A percentile compares a stretch with the other conserved stretches of the same genome.
phyloP scores from a whole-genome alignment of 805 yeast genomes.

The Kuraishia cidri region DNA sequence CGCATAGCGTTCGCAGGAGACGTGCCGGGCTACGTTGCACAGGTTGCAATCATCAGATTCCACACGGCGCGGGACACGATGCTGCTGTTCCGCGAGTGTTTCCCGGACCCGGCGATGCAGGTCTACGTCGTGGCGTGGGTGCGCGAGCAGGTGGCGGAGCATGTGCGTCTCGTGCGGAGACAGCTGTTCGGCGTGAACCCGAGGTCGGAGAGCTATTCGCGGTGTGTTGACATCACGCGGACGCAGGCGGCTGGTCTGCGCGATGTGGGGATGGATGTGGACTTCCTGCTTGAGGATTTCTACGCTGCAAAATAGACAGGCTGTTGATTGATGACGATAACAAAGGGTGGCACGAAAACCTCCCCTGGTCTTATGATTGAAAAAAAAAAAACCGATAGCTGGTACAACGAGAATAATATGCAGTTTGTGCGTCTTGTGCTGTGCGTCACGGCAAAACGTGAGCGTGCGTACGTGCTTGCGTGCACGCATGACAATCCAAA shows the following conservation, averaged over 20 bases:
- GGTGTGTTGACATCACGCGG: constrained; percentile 43
- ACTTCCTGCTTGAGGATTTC: constrained; percentile 46
- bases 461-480: no score
- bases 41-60: constrained; percentile 54
- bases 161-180: constrained; percentile 51
- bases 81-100: constrained; percentile 41
- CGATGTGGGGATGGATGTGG: constrained; percentile 64
- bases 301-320: no score
- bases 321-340: no score
- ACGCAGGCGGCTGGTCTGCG: constrained; percentile 58
- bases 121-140: constrained; percentile 68
- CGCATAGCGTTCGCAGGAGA: constrained; percentile 50
- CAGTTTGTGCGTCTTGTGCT: no score
- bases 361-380: no score
- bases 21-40: constrained; percentile 42
- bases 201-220: constrained; percentile 39
- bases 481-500: no score
- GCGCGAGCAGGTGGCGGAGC: constrained; percentile 49
- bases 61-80: constrained; percentile 53
- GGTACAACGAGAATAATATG: no score
- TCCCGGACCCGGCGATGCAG: constrained; percentile 22
- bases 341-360: no score
- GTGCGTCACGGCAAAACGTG: no score
- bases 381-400: no score
- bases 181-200: constrained; percentile 59